Percentiles rank a stretch among this genome's conserved stretches.
Evolutionary conservation across 2,329 filamentous ascomycete genomes (phyloP).

Genomic region (Botrytis fragariae): DNA sequence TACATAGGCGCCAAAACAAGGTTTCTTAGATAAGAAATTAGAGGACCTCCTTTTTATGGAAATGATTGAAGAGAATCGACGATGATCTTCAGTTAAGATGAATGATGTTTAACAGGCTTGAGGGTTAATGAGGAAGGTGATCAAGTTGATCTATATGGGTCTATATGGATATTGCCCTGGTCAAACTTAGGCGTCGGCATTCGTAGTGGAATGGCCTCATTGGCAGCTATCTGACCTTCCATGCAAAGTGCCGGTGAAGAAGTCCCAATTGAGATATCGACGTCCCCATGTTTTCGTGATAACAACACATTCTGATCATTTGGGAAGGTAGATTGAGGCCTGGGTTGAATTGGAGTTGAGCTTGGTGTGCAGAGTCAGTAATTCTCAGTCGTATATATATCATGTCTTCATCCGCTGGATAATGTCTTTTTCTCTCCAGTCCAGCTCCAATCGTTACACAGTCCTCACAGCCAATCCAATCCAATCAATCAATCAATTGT

Average conservation of each 20-base stretch:
- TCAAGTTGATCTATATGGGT: neutral
- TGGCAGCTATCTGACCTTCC: neutral
- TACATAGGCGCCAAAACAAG: conserved; percentile 15
- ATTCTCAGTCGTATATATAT: conserved; percentile 17
- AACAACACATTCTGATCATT: conserved; percentile 8
- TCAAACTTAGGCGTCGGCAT: conserved; percentile 6
- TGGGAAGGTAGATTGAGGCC: conserved; percentile 16
- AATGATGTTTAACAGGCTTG: conserved; percentile 1
- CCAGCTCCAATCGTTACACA: conserved; percentile 15
- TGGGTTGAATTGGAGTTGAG: neutral
- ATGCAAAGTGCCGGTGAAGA: conserved; percentile 15
- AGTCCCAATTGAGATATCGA: conserved; percentile 9
- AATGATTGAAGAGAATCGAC: conserved; percentile 1
- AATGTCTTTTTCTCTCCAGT: conserved; percentile 14
- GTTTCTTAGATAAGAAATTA: conserved; percentile 16
- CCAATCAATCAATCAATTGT: conserved; percentile 8
- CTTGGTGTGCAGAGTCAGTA: neutral
- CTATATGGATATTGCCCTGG: neutral
- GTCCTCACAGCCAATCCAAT: conserved; percentile 11
- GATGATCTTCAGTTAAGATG: neutral
- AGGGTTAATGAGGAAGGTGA: conserved; percentile 15
- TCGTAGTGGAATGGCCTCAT: neutral
- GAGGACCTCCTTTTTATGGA: conserved; percentile 19
- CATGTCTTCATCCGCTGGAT: neutral
- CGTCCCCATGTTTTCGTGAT: neutral